These are phyloP conservation scores for Blepharisma stoltei DNA, from an alignment of 73 alveolate genomes.

Conservation along the genomic window DNA sequence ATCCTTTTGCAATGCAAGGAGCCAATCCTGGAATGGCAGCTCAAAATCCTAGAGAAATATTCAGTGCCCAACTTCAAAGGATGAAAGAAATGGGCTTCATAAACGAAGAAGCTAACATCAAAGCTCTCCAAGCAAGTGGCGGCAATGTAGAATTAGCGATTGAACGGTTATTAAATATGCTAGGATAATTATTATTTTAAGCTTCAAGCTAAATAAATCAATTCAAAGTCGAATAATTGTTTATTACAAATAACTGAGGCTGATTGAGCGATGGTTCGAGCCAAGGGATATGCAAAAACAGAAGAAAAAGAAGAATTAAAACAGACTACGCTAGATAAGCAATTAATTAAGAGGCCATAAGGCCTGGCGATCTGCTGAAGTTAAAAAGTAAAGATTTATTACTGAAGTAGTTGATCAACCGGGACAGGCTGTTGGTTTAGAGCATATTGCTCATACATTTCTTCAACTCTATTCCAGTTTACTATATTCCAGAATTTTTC, in stretches of 20 bases:
- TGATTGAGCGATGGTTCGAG: no score
- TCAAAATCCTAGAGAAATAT: slow-evolving; percentile 77
- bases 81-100: slow-evolving; percentile 96
- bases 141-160: slow-evolving; percentile 96
- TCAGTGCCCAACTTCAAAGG: slow-evolving; percentile 80
- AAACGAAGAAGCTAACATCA: slow-evolving; percentile 86
- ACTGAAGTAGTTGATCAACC: neutral
- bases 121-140: slow-evolving; percentile 85
- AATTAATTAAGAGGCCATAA: no score
- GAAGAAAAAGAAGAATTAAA: no score
- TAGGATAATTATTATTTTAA: slow-evolving; percentile 40
- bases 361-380: no score
- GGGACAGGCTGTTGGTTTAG: slow-evolving; percentile 32
- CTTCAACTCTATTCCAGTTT: slow-evolving; percentile 30
- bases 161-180: slow-evolving; percentile 80
- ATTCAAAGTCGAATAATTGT: no score
- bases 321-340: no score
- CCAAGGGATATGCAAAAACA: no score
- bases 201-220: neutral
- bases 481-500: slow-evolving; percentile 34
- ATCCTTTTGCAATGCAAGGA: no score
- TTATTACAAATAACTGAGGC: no score
- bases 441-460: slow-evolving; percentile 32
- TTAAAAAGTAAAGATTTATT: no score
- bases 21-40: no score